Evolutionary conservation across 768 basidiomycete species (phyloP).

Genomic region (Lentinula detonsa): DNA sequence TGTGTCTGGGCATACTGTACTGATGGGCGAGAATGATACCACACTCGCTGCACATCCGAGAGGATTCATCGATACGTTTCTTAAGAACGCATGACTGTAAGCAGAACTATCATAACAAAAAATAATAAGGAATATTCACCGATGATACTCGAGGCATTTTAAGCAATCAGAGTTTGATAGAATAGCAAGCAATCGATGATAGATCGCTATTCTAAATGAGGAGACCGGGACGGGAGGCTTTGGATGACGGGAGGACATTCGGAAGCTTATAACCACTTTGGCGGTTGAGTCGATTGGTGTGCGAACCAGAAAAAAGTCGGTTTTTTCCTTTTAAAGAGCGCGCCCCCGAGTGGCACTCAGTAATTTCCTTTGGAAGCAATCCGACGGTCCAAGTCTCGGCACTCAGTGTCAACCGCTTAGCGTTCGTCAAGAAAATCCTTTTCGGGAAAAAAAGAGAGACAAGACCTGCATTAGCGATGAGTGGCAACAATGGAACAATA

Average conservation of each 20-base stretch:
- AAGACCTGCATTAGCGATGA: too few relatives aligned
- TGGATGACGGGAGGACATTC: neutral
- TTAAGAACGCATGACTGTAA: neutral
- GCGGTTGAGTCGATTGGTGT: neutral
- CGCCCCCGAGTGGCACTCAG: neutral
- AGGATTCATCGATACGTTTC: neutral
- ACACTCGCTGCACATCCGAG: neutral
- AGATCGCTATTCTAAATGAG: neutral
- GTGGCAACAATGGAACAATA: too few relatives aligned
- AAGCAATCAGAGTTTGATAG: neutral
- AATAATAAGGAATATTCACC: neutral
- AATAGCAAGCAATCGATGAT: too few relatives aligned
- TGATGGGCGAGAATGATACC: neutral
- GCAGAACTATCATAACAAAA: neutral
- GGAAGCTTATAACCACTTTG: neutral
- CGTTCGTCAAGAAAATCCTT: neutral
- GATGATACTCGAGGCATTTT: neutral
- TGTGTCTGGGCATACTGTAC: neutral
- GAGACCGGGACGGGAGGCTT: neutral
- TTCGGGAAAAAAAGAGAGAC: neutral
- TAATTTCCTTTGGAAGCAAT: neutral
- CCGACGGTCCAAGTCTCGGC: slow-evolving; percentile 1
- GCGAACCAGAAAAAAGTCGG: neutral
- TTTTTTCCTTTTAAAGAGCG: slow-evolving; percentile 2
- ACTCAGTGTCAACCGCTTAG: neutral